phyloP scores from a whole-genome alignment of 148 eudicot species.

The Amaranthus cruentus region DNA sequence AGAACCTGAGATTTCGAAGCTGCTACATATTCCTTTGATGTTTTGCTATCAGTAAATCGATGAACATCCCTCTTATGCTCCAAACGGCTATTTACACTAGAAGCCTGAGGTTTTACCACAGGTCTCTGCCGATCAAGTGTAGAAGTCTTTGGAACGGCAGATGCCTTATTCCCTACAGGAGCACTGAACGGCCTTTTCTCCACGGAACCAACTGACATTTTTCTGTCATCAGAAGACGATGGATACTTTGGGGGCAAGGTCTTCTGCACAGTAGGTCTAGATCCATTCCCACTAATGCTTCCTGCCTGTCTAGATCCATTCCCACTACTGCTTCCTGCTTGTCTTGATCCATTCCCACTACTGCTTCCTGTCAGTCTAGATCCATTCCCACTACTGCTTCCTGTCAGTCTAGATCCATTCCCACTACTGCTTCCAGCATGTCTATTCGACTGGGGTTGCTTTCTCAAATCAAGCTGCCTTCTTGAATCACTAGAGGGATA shows the following conservation, averaged over 20 bases:
- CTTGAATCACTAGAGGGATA: constrained; percentile 7
- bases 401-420: constrained; percentile 7
- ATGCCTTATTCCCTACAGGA: constrained; percentile 21
- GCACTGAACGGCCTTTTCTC: constrained; percentile 10
- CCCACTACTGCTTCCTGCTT: constrained; percentile 15
- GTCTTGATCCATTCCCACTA: constrained; percentile 11
- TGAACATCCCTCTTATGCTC: constrained; percentile 22
- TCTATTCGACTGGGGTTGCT: constrained; percentile 36
- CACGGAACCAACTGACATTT: constrained; percentile 11
- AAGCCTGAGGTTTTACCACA: constrained; percentile 31
- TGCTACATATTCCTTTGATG: constrained; percentile 27
- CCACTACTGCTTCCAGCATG: constrained; percentile 17
- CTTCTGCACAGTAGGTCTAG: constrained; percentile 10
- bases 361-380: constrained; percentile 15
- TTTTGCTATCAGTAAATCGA: constrained; percentile 35
- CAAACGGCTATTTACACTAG: constrained; percentile 25
- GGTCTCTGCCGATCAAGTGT: constrained; percentile 38
- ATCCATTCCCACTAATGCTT: constrained; percentile 8
- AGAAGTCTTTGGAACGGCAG: constrained; percentile 34
- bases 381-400: too few relatives aligned
- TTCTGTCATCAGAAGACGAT: constrained; percentile 35
- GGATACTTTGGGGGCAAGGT: constrained; percentile 38
- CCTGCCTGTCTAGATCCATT: constrained; percentile 22
- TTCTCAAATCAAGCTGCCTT: constrained; percentile 34
- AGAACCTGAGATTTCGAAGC: constrained; percentile 53